phyloP scores from a whole-genome alignment of 768 basidiomycete genomes.

The Asterophora lycoperdoides region DNA sequence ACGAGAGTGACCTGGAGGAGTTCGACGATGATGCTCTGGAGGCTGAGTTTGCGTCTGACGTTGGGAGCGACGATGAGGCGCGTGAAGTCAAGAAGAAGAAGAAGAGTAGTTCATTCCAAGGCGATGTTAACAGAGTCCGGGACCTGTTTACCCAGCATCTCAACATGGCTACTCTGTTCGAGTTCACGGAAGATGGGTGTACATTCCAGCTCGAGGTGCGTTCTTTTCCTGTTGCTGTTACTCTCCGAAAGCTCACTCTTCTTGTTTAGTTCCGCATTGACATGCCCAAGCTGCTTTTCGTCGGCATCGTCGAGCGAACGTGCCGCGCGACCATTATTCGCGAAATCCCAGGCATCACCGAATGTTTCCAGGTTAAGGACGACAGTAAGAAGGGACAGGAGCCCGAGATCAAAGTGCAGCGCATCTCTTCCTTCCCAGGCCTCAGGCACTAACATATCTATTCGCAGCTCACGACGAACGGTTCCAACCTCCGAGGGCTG shows the following conservation, averaged over 20 bases:
- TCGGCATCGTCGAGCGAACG: constrained; percentile 86
- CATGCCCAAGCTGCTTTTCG: constrained; percentile 89
- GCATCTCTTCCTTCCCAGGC: neutral
- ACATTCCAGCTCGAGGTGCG: constrained; percentile 82
- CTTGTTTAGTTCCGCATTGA: constrained; percentile 69
- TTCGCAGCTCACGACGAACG: constrained; percentile 77
- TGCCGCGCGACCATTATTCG: constrained; percentile 84
- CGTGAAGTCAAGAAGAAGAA: constrained; percentile 25
- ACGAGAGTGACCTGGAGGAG: constrained; percentile 52
- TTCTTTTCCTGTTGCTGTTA: constrained; percentile 8
- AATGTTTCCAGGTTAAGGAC: constrained; percentile 77
- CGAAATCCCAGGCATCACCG: constrained; percentile 83
- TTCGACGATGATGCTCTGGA: constrained; percentile 60
- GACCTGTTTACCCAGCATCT: constrained; percentile 54
- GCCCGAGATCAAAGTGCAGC: constrained; percentile 44
- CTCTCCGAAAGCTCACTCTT: constrained; percentile 1
- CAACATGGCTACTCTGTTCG: constrained; percentile 66
- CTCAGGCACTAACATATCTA: neutral
- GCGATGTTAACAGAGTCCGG: constrained; percentile 40
- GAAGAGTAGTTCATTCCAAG: constrained; percentile 30
- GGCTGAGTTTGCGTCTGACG: constrained; percentile 54
- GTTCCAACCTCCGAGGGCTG: constrained; percentile 87
- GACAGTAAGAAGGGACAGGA: constrained; percentile 49
- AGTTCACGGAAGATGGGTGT: constrained; percentile 62
- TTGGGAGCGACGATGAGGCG: constrained; percentile 31